Evolutionary conservation across 805 yeast species (phyloP).

Genomic region (Candida manassasensis): DNA sequence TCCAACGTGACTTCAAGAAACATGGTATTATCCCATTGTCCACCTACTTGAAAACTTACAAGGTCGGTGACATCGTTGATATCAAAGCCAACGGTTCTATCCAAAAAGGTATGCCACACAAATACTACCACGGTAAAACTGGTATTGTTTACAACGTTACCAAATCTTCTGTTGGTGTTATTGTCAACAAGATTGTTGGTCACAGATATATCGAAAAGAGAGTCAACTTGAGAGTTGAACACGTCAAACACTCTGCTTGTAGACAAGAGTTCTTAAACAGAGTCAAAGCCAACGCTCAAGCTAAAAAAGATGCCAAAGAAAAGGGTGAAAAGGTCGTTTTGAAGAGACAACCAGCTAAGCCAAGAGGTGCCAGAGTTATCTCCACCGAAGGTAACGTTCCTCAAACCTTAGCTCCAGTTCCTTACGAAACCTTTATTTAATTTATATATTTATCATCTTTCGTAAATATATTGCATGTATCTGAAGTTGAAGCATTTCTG

Average conservation of each 20-base stretch:
- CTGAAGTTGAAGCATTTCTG: too few relatives aligned
- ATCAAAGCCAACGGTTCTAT: slow-evolving; percentile 98
- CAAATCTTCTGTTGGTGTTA: slow-evolving; percentile 97
- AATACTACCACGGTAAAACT: slow-evolving; percentile 99
- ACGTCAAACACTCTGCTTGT: slow-evolving; percentile 99
- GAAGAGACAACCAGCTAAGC: slow-evolving; percentile 98
- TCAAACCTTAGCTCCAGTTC: slow-evolving; percentile 97
- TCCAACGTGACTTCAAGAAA: slow-evolving; percentile 98
- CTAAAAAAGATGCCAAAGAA: slow-evolving; percentile 90
- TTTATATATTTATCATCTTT: neutral
- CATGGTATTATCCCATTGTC: slow-evolving; percentile 94
- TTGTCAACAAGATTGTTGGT: slow-evolving; percentile 97
- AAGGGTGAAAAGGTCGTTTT: slow-evolving; percentile 85
- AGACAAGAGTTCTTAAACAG: slow-evolving; percentile 98
- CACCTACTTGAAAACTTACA: slow-evolving; percentile 95
- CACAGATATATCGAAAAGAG: slow-evolving; percentile 99
- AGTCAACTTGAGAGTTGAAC: slow-evolving; percentile 97
- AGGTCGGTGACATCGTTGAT: slow-evolving; percentile 99
- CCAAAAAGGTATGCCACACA: slow-evolving; percentile 99
- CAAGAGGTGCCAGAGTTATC: slow-evolving; percentile 89
- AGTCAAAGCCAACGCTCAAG: slow-evolving; percentile 95
- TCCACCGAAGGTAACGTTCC: slow-evolving; percentile 80
- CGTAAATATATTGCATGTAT: too few relatives aligned
- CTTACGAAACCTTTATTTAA: slow-evolving; percentile 99
- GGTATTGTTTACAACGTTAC: slow-evolving; percentile 99